A percentile compares a stretch with the other conserved stretches of the same genome.
phyloP scores from a whole-genome alignment of 2,329 filamentous ascomycete genomes.

The Thielaviopsis populi region DNA sequence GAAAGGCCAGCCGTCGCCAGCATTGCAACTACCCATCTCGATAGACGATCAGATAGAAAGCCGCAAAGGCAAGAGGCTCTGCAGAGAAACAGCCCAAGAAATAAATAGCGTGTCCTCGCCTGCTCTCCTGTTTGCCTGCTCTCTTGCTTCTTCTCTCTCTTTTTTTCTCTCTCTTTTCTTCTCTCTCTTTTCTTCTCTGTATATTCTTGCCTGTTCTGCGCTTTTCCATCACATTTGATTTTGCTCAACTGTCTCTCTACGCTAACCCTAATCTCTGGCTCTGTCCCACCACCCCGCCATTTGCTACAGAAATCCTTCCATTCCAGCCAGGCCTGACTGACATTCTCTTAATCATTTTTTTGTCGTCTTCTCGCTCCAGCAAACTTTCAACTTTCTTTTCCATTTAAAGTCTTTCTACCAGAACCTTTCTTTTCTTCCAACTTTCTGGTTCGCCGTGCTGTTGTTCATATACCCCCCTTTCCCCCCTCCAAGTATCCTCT shows the following conservation, averaged over 20 bases:
- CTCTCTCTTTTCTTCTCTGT: neutral
- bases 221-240: neutral
- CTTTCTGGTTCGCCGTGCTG: neutral
- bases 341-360: slow-evolving; percentile 13
- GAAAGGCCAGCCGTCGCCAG: neutral
- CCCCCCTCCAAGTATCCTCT: slow-evolving; percentile 3
- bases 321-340: slow-evolving; percentile 3
- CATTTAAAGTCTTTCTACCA: slow-evolving; percentile 13
- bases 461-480: neutral
- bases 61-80: neutral
- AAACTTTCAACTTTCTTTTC: slow-evolving; percentile 11
- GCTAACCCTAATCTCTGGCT: neutral
- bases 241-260: neutral
- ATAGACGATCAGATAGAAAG: neutral
- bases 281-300: slow-evolving; percentile 10
- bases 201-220: neutral
- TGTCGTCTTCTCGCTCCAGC: slow-evolving; percentile 6
- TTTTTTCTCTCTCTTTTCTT: neutral
- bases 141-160: neutral
- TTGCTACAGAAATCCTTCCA: slow-evolving; percentile 15
- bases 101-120: neutral
- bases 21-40: neutral
- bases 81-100: neutral
- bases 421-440: slow-evolving; percentile 10
- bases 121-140: neutral